Evolutionary conservation across 345 rosid species (phyloP).

Genomic region (Erodium maritimum): DNA sequence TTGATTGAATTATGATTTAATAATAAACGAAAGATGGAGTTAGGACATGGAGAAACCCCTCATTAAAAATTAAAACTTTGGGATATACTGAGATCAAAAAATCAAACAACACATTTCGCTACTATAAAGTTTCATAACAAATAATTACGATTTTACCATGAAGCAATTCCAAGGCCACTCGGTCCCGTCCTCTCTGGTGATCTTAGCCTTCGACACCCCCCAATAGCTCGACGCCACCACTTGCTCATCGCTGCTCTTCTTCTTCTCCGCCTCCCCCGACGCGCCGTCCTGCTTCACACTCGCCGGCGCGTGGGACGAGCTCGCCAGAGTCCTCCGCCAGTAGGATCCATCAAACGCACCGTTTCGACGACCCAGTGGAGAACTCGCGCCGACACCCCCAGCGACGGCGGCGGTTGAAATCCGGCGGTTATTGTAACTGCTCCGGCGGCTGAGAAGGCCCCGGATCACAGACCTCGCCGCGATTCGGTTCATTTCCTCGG

Average conservation of each 20-base stretch:
- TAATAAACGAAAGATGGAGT: too few relatives aligned
- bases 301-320: constrained; percentile 9
- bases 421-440: background rate
- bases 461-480: constrained; percentile 17
- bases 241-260: constrained; percentile 17
- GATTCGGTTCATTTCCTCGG: constrained; percentile 21
- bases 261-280: constrained; percentile 14
- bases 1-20: too few relatives aligned
- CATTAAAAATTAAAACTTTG: too few relatives aligned
- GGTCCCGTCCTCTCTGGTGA: constrained; percentile 45
- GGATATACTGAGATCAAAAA: too few relatives aligned
- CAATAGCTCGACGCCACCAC: constrained; percentile 43
- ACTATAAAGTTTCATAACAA: too few relatives aligned
- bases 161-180: constrained; percentile 87
- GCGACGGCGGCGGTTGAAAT: constrained; percentile 6
- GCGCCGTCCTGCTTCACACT: constrained; percentile 15
- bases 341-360: constrained; percentile 3
- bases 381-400: background rate
- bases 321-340: constrained; percentile 16
- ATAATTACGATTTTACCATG: constrained; percentile 21
- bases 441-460: constrained; percentile 11
- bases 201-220: constrained; percentile 55
- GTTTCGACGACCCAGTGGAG: constrained; percentile 1
- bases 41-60: too few relatives aligned
- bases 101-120: too few relatives aligned